Percentiles rank a stretch among this genome's conserved stretches.
Conservation (phyloP, 2,329 filamentous ascomycete genomes). For the Ophiobolus disseminans region DNA sequence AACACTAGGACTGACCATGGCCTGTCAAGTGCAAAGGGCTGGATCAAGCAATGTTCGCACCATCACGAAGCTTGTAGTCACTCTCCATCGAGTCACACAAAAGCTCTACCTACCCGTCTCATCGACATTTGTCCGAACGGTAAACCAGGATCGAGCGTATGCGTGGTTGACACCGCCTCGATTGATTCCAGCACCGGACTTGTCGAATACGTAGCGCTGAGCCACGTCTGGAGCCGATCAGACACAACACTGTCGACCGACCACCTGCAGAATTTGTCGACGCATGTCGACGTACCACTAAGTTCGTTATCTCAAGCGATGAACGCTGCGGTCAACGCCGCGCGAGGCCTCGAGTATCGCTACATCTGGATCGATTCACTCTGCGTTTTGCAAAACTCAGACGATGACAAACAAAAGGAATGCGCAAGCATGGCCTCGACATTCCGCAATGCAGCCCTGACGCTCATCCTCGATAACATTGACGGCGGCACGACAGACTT, state of each 20-base stretch:
- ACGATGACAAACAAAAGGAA: constrained; percentile 39
- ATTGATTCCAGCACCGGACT: constrained; percentile 12
- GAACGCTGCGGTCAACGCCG: constrained; percentile 36
- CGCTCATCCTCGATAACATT: constrained; percentile 33
- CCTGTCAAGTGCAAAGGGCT: constrained; percentile 29
- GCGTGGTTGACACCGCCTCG: constrained; percentile 31
- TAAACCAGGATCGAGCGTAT: constrained; percentile 17
- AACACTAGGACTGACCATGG: constrained; percentile 3
- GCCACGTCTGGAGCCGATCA: constrained; percentile 33
- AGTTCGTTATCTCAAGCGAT: constrained; percentile 30
- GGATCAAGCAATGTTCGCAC: constrained; percentile 39
- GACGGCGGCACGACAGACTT: not conserved
- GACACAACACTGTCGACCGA: constrained; percentile 30
- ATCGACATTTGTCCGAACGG: constrained; percentile 35
- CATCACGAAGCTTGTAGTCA: constrained; percentile 36
- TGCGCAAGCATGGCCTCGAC: constrained; percentile 40
- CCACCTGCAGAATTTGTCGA: constrained; percentile 20
- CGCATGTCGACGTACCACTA: constrained; percentile 21
- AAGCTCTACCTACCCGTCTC: constrained; percentile 40
- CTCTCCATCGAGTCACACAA: constrained; percentile 4
- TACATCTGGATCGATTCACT: constrained; percentile 47
- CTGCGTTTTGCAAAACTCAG: constrained; percentile 44
- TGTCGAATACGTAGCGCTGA: constrained; percentile 38
- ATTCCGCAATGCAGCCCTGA: constrained; percentile 46
- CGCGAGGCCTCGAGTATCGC: constrained; percentile 35